Base-by-base conservation (phyloP, 768 basidiomycete genomes). In the Sporobolomyces roseus region DNA sequence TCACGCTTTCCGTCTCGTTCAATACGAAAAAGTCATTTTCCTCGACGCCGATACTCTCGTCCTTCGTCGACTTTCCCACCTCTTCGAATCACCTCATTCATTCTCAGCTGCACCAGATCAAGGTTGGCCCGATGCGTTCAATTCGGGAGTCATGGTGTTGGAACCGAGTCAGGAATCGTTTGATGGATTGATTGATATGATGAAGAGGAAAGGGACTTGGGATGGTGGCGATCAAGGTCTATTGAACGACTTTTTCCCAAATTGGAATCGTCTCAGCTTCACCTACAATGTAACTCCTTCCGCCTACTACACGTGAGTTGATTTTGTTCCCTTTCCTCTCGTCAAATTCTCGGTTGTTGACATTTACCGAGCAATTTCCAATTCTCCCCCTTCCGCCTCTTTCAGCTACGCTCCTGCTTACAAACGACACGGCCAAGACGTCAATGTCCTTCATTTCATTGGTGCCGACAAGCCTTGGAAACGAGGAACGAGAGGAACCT, bases 121-220 rank as follows among this genome's bases (percentile, higher is more conserved):
- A 36, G 96, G 96, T 74, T 99, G 96, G 96, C 96, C 96, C 46
- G 96, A 99, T 79, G 93, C 96, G 69, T 99, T 99, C 82, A 99
- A 99, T 79, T 94, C 93, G 29, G 96, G 96, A 45, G 87, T 98
- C 52, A 84, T 99, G 80, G 92, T 98, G 58, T 79, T 92, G 43
- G 83, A 85, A 61, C 93, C 93, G 2, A 86, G 86, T 14, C 84
- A 89, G 74, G 85, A 87, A 70, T 92, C 93, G 76, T 99, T 94
- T 78, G 81, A 83, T 10, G 83, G 88, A 59, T 81, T 98, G 65
- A 83, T 82, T 68, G 80, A 83, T 21, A 82, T 96, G 64, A 82
- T 93, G 68, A 85, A 86, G 69, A 80, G 85, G 23, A 88, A 87
- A 74, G 94, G 93, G 2, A 88, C 87, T 51, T 97, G 93, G 88